phyloP scores from a whole-genome alignment of 2,329 filamentous ascomycete genomes.

The Metarhizium anisopliae region DNA sequence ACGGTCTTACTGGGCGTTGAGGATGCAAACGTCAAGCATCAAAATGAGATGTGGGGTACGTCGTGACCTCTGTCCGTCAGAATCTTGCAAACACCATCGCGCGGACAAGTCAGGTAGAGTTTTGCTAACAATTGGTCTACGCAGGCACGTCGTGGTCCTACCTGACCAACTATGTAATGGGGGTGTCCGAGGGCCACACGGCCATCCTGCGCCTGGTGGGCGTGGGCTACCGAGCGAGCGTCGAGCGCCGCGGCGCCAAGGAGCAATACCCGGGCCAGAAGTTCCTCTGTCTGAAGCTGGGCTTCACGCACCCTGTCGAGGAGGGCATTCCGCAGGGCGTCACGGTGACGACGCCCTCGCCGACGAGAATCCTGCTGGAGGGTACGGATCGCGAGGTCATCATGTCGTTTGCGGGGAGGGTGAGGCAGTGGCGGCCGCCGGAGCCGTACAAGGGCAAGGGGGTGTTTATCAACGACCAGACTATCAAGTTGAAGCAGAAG shows the following conservation, averaged over 20 bases:
- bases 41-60: constrained; percentile 93
- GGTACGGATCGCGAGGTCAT: constrained; percentile 78
- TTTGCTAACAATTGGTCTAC: neutral
- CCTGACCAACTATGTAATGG: constrained; percentile 81
- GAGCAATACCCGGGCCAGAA: constrained; percentile 74
- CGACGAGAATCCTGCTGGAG: constrained; percentile 84
- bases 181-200: constrained; percentile 93
- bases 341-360: constrained; percentile 78
- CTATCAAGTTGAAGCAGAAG: constrained; percentile 96
- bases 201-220: constrained; percentile 88
- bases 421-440: constrained; percentile 79
- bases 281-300: constrained; percentile 89
- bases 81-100: neutral
- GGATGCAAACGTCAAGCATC: constrained; percentile 59
- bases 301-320: constrained; percentile 93
- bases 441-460: constrained; percentile 99
- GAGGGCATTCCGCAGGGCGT: constrained; percentile 75
- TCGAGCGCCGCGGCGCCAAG: constrained; percentile 68
- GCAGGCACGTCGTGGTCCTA: constrained; percentile 83
- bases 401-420: constrained; percentile 83
- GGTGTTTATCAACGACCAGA: constrained; percentile 96
- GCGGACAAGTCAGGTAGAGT: neutral
- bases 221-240: constrained; percentile 85
- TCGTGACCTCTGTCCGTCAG: neutral
- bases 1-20: constrained; percentile 62